Evolutionary conservation across 345 rosid species (phyloP).

Genomic region (Gossypium mustelinum): DNA sequence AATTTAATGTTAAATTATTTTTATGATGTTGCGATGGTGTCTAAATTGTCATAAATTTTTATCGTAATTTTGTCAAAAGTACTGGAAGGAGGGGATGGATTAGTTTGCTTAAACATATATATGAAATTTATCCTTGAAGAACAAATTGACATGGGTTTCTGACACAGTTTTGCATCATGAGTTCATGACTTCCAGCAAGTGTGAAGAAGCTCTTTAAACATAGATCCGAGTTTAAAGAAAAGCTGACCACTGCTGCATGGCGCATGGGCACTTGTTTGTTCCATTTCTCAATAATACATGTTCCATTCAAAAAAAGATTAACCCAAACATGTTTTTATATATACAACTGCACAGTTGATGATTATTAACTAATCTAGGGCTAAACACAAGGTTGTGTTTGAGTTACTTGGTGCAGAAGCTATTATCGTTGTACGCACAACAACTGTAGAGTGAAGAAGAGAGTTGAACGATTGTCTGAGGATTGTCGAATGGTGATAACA

Average conservation of each 20-base stretch:
- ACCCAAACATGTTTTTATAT: no score
- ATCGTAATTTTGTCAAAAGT: not conserved
- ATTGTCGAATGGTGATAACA: constrained; percentile 96
- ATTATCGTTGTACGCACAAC: constrained; percentile 81
- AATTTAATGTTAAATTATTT: no score
- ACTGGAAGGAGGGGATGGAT: not conserved
- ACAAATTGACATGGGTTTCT: not conserved
- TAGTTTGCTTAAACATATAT: not conserved
- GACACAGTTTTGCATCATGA: not conserved
- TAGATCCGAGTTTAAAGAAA: not conserved
- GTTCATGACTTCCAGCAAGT: constrained; percentile 8
- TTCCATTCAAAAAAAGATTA: not conserved
- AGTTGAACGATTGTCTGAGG: constrained; percentile 89
- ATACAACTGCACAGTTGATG: no score
- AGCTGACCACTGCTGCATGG: not conserved
- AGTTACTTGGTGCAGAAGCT: constrained; percentile 50
- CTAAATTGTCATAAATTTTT: not conserved
- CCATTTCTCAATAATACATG: not conserved
- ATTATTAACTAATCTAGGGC: no score
- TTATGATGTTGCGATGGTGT: no score
- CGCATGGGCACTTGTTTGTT: constrained; percentile 5
- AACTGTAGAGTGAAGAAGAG: constrained; percentile 98
- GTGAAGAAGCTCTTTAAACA: not conserved
- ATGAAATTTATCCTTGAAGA: not conserved
- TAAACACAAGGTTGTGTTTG: not conserved